Evolutionary conservation across 78 protist genomes (phyloP).

Genomic region (Tieghemostelium lacteum): DNA sequence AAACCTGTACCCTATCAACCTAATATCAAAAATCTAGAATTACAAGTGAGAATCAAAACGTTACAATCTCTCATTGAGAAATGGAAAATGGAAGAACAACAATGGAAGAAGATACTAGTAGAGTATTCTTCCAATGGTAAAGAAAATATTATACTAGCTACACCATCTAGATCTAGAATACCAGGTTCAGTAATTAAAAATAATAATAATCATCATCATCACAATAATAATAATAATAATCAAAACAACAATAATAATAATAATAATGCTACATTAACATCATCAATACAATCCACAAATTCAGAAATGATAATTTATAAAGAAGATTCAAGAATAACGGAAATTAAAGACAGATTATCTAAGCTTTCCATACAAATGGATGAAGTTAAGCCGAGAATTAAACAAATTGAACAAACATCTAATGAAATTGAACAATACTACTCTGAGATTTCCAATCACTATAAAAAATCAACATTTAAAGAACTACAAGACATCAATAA

Average conservation of each 20-base stretch:
- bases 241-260: background rate
- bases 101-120: slow-evolving; percentile 17
- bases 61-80: slow-evolving; percentile 5
- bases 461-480: slow-evolving; percentile 32
- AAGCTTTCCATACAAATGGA: slow-evolving; percentile 16
- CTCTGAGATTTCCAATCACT: slow-evolving; percentile 8
- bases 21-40: slow-evolving; percentile 5
- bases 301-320: background rate
- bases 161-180: slow-evolving; percentile 23
- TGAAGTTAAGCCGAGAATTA: slow-evolving; percentile 36
- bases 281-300: background rate
- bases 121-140: slow-evolving; percentile 29
- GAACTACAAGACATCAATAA: slow-evolving; percentile 12
- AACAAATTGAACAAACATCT: slow-evolving; percentile 43
- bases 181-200: background rate
- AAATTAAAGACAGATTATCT: background rate
- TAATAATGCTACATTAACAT: background rate
- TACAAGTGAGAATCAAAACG: slow-evolving; percentile 3
- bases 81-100: slow-evolving; percentile 22
- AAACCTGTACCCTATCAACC: background rate
- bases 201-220: background rate
- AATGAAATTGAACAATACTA: slow-evolving; percentile 34
- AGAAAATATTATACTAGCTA: slow-evolving; percentile 6
- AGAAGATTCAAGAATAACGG: slow-evolving; percentile 2
- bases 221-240: background rate